Percentiles rank a stretch among this genome's conserved stretches.
Evolutionary conservation across 331 rosid species (phyloP).

Genomic region (Erythrophleum ivorense): DNA sequence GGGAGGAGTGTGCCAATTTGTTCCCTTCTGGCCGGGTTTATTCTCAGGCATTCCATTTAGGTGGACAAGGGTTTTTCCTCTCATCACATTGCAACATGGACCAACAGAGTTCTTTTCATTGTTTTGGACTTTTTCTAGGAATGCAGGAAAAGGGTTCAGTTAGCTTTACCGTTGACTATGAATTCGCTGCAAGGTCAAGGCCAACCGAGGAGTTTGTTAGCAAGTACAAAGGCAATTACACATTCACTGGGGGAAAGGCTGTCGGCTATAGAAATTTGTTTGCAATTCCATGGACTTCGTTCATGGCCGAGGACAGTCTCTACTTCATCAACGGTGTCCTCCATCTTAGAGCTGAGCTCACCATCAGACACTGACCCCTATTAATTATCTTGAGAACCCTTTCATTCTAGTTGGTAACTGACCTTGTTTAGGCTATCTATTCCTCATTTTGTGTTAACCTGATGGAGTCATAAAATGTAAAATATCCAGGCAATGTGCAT

Average conservation of each 20-base stretch:
- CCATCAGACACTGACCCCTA: constrained; percentile 63
- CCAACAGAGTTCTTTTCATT: constrained; percentile 90
- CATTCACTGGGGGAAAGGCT: constrained; percentile 96
- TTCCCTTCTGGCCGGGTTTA: constrained; percentile 90
- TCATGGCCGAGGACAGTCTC: constrained; percentile 83
- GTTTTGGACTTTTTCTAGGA: constrained; percentile 93
- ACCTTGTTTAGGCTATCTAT: constrained; percentile 26
- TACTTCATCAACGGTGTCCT: constrained; percentile 91
- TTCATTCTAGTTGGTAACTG: constrained; percentile 41
- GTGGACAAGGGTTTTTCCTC: constrained; percentile 95
- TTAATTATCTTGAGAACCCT: constrained; percentile 20
- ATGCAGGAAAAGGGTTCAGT: constrained; percentile 98
- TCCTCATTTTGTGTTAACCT: constrained; percentile 25
- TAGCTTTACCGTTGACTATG: constrained; percentile 90
- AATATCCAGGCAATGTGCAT: constrained; percentile 26
- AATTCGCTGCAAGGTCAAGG: constrained; percentile 86
- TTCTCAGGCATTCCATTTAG: constrained; percentile 98
- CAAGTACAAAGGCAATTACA: constrained; percentile 96
- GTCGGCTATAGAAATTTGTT: constrained; percentile 94
- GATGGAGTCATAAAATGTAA: constrained; percentile 23
- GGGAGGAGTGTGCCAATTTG: constrained; percentile 82
- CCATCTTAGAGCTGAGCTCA: constrained; percentile 95
- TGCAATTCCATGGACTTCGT: constrained; percentile 79
- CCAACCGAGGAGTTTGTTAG: constrained; percentile 79
- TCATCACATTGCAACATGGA: constrained; percentile 99